Conservation (phyloP, 179 eudicot species). For the Dionaea muscipula region DNA sequence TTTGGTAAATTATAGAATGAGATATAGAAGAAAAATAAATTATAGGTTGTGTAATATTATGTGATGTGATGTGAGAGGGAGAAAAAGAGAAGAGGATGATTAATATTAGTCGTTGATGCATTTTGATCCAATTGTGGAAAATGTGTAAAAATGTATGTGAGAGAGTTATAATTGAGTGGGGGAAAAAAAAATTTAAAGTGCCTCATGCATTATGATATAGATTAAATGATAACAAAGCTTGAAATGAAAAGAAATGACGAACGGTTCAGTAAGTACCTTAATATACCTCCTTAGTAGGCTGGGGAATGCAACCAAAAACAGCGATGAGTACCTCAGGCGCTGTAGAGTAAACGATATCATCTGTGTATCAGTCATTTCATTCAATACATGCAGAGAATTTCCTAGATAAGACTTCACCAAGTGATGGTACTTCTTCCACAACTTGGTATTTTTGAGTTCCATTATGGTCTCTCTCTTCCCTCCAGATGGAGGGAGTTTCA, state of each 20-base stretch:
- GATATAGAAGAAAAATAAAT: no score
- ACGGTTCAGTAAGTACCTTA: slow-evolving; percentile 43
- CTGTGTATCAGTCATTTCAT: slow-evolving; percentile 85
- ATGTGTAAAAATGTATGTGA: no score
- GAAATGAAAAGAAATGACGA: not conserved
- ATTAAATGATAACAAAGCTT: no score
- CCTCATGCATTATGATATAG: no score
- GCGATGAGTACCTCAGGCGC: slow-evolving; percentile 54
- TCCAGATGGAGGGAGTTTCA: slow-evolving; percentile 67
- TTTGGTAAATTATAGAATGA: no score
- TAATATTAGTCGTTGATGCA: no score
- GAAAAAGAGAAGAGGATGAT: no score
- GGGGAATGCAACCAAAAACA: slow-evolving; percentile 90
- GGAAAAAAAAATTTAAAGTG: no score
- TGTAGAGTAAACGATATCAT: slow-evolving; percentile 70
- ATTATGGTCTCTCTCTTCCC: slow-evolving; percentile 64
- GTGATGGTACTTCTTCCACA: slow-evolving; percentile 70
- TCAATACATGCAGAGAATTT: slow-evolving; percentile 73
- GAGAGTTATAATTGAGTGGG: no score
- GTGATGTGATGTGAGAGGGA: no score
- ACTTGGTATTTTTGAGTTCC: slow-evolving; percentile 42
- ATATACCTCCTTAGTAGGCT: slow-evolving; percentile 74
- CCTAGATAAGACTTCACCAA: slow-evolving; percentile 91
- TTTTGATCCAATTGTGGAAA: no score
- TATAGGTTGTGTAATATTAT: no score